Base-by-base conservation (phyloP, 108 stramenopile genomes). In the Nitzschia palea region DNA sequence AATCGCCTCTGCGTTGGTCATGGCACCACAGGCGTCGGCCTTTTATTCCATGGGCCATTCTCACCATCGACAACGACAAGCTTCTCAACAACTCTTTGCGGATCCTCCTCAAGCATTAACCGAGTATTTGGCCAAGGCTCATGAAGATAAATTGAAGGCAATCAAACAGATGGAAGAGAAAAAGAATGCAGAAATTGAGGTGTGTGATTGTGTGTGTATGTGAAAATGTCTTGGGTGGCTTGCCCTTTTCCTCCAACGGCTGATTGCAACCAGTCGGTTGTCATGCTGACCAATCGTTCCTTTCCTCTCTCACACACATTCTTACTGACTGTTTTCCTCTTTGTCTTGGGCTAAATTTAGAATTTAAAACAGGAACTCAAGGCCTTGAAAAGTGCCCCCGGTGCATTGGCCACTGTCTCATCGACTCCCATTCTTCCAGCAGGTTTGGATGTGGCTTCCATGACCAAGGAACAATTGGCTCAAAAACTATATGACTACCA, bases 71-170 rank as follows among this genome's bases (percentile, higher is more conserved):
- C 37, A 40, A 10, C 48, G 48, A 23, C 48, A 50, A 50, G 48
- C 15, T 9, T 50, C 48, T 23, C 8, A 50, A 6, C 22, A 6
- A 18, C 17, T 55, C 27, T 32, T 31, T 31, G 54, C 17, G 20
- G 40, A 43, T 42, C 61, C 70, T 42, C 61, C 70, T 1, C 34
- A 62, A 59, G 70, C 53, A n/a, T 55, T 90, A 36, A 86, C 81
- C 32, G 83, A 89, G 22, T 90, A 90, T 75, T 82, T 93, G 87
- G 83, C 78, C 62, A 86, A 78, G 61, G 88, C 86, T 35, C 91
- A 93, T 50, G 88, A 86, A 55, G 91, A 93, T 44, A 93, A 93
- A 63, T 34, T 93, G 28, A 60, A 65, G 47, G 87, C 88, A 12
- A 57, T 90, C 37, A 78, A 83, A 36, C 73, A 61, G 12, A 75